Conservation (phyloP, 768 basidiomycete genomes). For the Holtermanniella nyarrowii region DNA sequence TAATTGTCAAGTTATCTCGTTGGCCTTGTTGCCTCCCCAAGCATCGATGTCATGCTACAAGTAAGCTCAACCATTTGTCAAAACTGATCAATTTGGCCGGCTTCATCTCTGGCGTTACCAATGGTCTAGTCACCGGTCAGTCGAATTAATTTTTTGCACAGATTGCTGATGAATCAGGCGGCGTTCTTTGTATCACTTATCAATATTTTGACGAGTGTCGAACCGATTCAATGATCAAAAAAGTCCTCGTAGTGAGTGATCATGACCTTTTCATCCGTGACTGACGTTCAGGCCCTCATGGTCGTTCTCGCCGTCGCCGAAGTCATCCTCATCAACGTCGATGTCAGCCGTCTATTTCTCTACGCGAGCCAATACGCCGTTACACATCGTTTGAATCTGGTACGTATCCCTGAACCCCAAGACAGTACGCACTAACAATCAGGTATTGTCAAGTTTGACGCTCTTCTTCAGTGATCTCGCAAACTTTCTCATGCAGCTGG, state of each 20-base stretch:
- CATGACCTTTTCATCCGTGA: too few species aligned
- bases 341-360: neutral
- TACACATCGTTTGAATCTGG: neutral
- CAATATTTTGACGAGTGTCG: neutral
- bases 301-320: neutral
- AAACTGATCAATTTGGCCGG: too few species aligned
- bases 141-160: neutral
- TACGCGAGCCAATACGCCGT: neutral
- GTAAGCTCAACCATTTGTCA: too few species aligned
- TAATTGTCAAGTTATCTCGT: too few species aligned
- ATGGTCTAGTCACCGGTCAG: neutral
- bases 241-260: neutral
- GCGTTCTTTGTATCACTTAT: neutral
- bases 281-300: too few species aligned
- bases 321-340: neutral
- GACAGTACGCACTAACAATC: too few species aligned
- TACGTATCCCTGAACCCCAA: too few species aligned
- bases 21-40: too few species aligned
- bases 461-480: neutral
- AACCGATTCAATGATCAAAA: neutral
- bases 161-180: neutral
- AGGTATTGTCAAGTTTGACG: neutral
- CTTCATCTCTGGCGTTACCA: neutral
- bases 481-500: neutral
- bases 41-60: too few species aligned